A percentile compares a stretch with the other conserved stretches of the same genome.
Conservation (phyloP, 1,139 yeast species). For the Taphrina communis region DNA sequence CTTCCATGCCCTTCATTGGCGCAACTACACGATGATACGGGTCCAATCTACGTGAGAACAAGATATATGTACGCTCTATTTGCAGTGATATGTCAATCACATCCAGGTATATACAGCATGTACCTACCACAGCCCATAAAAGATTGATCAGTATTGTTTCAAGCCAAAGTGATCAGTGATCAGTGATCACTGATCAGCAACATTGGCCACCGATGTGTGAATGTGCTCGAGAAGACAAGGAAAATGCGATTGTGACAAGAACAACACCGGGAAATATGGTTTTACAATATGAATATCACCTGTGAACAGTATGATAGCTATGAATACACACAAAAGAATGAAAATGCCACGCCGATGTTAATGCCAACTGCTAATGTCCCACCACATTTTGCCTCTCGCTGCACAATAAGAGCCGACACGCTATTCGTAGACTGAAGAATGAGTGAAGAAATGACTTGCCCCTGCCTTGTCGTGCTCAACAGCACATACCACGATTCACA, state of each 20-base stretch:
- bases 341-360: constrained; percentile 11
- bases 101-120: no score
- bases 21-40: no score
- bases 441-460: constrained; percentile 7
- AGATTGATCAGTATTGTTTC: no score
- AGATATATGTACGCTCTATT: no score
- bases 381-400: constrained; percentile 16
- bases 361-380: constrained; percentile 19
- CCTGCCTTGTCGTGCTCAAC: constrained; percentile 19
- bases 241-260: no score
- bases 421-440: not conserved
- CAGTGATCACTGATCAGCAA: constrained; percentile 2
- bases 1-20: no score
- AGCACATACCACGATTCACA: constrained; percentile 22
- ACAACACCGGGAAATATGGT: not conserved
- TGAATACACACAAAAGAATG: not conserved
- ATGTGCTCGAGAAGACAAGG: no score
- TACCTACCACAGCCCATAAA: no score
- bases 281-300: not conserved
- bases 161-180: not conserved
- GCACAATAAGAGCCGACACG: not conserved
- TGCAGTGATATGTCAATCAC: no score
- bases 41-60: no score
- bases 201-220: not conserved
- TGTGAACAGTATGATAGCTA: not conserved